Evolutionary conservation across 495 filamentous ascomycete species (phyloP), one percentile per base, ranked within the genome.

Genomic region (Aspergillus heteromorphus): DNA sequence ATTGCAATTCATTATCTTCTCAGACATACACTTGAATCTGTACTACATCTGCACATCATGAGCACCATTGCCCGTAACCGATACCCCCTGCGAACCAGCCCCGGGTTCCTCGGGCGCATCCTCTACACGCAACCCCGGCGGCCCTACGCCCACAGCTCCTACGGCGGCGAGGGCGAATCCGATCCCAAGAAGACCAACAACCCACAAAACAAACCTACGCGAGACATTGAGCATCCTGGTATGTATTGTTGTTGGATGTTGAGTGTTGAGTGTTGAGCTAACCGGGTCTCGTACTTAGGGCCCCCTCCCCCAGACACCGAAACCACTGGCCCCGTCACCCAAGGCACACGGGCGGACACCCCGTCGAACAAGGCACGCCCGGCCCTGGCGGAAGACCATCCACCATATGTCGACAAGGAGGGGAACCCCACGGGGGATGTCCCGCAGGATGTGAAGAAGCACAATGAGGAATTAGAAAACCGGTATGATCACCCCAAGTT

Each of bases 351-450:
- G 13, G 11, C 34, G 2, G 13, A n/a, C 2, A 53, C 8, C 14
- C 66, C 71, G 1, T 74, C 71, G 19, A 75, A 75, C 56, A 66
- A 71, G 0, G 71, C 73, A 4, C 54, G 56, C 2, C 71, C 73
- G 2, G 74, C 71, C 14, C 65, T 76, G 8, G 58, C 47, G 14
- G 66, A 69, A 1, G 57, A 49, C 2, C 61, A 69, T 38, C 69
- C 71, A 0, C 64, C 64, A 4, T 63, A 72, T 27, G 52, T 67
- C 2, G 71, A 76, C 47, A 19, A 45, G 6, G 52, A 68, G 5
- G 73, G 73, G 0, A 63, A 68, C 5, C 19, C 45, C 11, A 54
- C 58, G 8, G 40, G 64, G 0, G 63, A 73, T 62, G 45, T 72
- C 4, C 71, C 72, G 1, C 56, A 66, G 31, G 73, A 75, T 51